Evolutionary conservation across 2,329 filamentous ascomycete genomes (phyloP).

Genomic region (Fusarium setosum): DNA sequence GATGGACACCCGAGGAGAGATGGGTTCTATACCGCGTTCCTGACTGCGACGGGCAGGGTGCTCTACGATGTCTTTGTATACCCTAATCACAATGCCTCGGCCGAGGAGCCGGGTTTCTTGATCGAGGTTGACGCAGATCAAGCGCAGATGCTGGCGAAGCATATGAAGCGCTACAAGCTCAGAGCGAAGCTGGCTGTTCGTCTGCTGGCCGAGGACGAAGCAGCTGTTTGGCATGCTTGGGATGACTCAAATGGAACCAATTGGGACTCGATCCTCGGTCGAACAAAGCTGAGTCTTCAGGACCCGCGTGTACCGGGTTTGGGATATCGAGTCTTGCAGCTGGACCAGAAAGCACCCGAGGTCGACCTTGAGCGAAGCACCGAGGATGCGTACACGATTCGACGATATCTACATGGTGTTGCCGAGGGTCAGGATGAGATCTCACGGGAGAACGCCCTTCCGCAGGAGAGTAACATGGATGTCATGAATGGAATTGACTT

Average conservation of each 20-base stretch:
- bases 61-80: constrained; percentile 94
- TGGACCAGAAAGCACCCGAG: constrained; percentile 45
- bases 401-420: constrained; percentile 83
- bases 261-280: constrained; percentile 34
- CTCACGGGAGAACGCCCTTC: constrained; percentile 75
- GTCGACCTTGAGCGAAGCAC: constrained; percentile 59
- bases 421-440: constrained; percentile 89
- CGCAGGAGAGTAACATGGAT: constrained; percentile 92
- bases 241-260: constrained; percentile 55
- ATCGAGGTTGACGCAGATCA: constrained; percentile 84
- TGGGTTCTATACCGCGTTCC: constrained; percentile 84
- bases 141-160: constrained; percentile 70
- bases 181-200: constrained; percentile 81
- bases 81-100: constrained; percentile 58
- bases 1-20: constrained; percentile 51
- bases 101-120: constrained; percentile 61
- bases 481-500: constrained; percentile 88
- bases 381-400: constrained; percentile 75
- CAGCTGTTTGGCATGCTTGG: constrained; percentile 81
- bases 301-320: constrained; percentile 68
- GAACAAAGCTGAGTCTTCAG: constrained; percentile 50
- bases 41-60: constrained; percentile 86
- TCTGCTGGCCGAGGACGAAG: constrained; percentile 72
- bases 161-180: constrained; percentile 88
- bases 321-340: constrained; percentile 61